Evolutionary conservation across 2,329 filamentous ascomycete genomes (phyloP).

Genomic region (Fusarium floridanum): DNA sequence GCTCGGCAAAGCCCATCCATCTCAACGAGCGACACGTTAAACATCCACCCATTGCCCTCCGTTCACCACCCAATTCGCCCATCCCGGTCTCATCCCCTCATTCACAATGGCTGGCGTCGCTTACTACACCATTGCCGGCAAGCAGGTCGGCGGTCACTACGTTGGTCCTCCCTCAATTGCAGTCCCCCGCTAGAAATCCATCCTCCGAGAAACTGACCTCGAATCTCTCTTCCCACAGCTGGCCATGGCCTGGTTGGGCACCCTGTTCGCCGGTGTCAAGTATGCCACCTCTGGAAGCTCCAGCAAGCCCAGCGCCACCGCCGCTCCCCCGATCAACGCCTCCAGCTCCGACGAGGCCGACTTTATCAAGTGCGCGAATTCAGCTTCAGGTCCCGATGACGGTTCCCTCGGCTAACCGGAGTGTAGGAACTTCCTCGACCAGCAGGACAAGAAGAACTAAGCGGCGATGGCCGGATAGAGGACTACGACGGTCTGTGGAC

Average conservation of each 20-base stretch:
- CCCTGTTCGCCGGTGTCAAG: slow-evolving; percentile 64
- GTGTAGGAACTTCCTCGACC: slow-evolving; percentile 56
- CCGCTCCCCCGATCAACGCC: slow-evolving; percentile 71
- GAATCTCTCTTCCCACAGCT: slow-evolving; percentile 56
- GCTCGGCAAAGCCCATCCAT: slow-evolving; percentile 44
- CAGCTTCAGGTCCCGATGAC: slow-evolving; percentile 12
- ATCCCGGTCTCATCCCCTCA: slow-evolving; percentile 37
- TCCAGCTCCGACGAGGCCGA: slow-evolving; percentile 72
- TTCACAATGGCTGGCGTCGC: slow-evolving; percentile 55
- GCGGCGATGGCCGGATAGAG: slow-evolving; percentile 15
- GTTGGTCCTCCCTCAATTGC: slow-evolving; percentile 57
- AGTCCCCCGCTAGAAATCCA: slow-evolving; percentile 8
- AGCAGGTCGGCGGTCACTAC: slow-evolving; percentile 72
- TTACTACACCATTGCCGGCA: slow-evolving; percentile 69
- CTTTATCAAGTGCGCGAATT: slow-evolving; percentile 71
- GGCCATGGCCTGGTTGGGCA: slow-evolving; percentile 67
- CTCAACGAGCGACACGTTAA: slow-evolving; percentile 42
- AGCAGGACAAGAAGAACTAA: slow-evolving; percentile 59
- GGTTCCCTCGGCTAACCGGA: slow-evolving; percentile 42
- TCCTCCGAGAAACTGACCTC: slow-evolving; percentile 36
- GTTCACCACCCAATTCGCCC: slow-evolving; percentile 47
- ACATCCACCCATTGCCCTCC: slow-evolving; percentile 48
- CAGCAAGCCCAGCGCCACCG: slow-evolving; percentile 58
- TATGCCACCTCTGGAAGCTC: slow-evolving; percentile 60
- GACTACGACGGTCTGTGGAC: slow-evolving; percentile 44